Percentiles rank a stretch among this genome's conserved stretches.
phyloP scores from a whole-genome alignment of 169 alveolate species.

The Cryptosporidium tyzzeri region DNA sequence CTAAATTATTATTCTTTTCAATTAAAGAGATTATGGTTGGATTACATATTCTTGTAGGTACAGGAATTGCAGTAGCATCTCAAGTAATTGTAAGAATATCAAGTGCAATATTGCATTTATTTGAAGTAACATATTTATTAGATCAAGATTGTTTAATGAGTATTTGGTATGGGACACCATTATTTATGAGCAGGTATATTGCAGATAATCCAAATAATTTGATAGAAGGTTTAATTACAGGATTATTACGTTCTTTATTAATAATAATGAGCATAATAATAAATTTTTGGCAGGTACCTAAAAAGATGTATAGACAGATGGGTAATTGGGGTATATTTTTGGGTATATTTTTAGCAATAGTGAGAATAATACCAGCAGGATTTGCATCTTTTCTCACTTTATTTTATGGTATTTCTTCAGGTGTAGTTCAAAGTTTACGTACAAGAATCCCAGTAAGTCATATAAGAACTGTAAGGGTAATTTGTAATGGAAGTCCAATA shows the following conservation, averaged over 20 bases:
- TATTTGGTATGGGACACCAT: conserved; percentile 53
- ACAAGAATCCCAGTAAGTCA: conserved; percentile 26
- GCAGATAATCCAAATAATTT: conserved; percentile 66
- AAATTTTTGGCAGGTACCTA: conserved; percentile 59
- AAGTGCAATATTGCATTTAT: conserved; percentile 26
- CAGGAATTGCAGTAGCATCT: conserved; percentile 47
- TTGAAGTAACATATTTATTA: conserved; percentile 28
- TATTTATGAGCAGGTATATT: conserved; percentile 28
- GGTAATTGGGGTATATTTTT: conserved; percentile 29
- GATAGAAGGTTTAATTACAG: conserved; percentile 37
- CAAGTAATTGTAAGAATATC: conserved; percentile 52
- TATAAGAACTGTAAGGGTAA: conserved; percentile 32
- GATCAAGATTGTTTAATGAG: conserved; percentile 61
- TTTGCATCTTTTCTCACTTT: conserved; percentile 33
- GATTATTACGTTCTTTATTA: conserved; percentile 32
- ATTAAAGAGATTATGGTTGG: conserved; percentile 53
- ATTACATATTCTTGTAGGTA: conserved; percentile 28
- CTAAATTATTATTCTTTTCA: conserved; percentile 37
- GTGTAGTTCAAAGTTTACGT: conserved; percentile 49
- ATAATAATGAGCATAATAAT: conserved; percentile 38
- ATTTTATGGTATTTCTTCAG: conserved; percentile 60
- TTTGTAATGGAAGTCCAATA: conserved; percentile 28
- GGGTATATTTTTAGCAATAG: conserved; percentile 18
- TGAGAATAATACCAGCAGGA: conserved; percentile 60
- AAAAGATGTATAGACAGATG: neutral